Conservation (phyloP, 345 rosid genomes). For the Cochlearia excelsa region DNA sequence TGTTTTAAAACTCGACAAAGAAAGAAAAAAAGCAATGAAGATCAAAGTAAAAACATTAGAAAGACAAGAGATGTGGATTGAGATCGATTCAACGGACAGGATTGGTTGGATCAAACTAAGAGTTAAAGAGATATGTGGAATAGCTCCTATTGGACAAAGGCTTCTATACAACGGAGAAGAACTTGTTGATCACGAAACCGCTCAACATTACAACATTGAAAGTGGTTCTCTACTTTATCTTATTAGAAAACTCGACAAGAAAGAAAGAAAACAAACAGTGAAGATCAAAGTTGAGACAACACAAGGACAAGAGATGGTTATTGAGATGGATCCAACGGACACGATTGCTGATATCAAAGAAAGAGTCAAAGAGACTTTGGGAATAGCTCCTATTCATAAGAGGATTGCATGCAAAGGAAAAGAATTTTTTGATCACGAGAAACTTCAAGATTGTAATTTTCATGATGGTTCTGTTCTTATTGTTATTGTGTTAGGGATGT, state of each 20-base stretch:
- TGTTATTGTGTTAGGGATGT: not conserved
- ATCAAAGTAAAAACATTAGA: slow-evolving; percentile 24
- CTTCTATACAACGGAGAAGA: slow-evolving; percentile 24
- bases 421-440: slow-evolving; percentile 25
- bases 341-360: slow-evolving; percentile 7
- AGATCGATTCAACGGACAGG: slow-evolving; percentile 12
- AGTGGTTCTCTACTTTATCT: slow-evolving; percentile 18
- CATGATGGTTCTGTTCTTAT: slow-evolving; percentile 7
- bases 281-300: slow-evolving; percentile 23
- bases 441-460: slow-evolving; percentile 10
- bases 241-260: not conserved
- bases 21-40: slow-evolving; percentile 4
- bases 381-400: slow-evolving; percentile 18
- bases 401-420: slow-evolving; percentile 18
- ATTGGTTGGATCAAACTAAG: slow-evolving; percentile 5
- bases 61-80: not conserved
- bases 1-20: not conserved
- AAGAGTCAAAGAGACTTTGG: slow-evolving; percentile 10
- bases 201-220: slow-evolving; percentile 11
- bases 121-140: slow-evolving; percentile 18
- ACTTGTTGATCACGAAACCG: slow-evolving; percentile 25
- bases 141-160: slow-evolving; percentile 17
- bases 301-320: slow-evolving; percentile 1
- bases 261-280: not conserved
- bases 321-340: slow-evolving; percentile 15